phyloP scores from a whole-genome alignment of 2,329 filamentous ascomycete genomes.

The Neofusicoccum kwambonambiense region DNA sequence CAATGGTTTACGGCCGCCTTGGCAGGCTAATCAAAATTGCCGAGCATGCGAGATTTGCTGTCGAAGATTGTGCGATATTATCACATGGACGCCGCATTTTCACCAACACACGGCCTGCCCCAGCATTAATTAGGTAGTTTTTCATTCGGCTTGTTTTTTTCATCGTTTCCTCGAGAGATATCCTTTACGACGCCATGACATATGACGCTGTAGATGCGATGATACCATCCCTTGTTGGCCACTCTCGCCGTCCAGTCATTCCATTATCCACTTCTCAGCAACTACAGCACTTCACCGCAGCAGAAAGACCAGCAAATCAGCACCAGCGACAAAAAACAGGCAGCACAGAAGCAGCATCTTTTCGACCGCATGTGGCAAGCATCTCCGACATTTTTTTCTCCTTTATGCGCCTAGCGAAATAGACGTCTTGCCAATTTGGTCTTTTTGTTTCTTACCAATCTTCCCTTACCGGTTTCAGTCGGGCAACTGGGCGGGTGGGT shows the following conservation, averaged over 20 bases:
- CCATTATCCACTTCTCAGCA: constrained; percentile 15
- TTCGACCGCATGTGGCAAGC: neutral
- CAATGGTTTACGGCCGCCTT: constrained; percentile 8
- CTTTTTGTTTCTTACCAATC: neutral
- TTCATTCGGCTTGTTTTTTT: constrained; percentile 11
- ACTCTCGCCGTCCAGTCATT: constrained; percentile 16
- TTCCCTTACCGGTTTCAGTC: neutral
- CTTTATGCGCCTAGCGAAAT: neutral
- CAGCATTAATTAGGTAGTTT: constrained; percentile 18
- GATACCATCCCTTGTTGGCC: constrained; percentile 18
- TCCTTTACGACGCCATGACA: constrained; percentile 35
- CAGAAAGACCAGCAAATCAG: neutral
- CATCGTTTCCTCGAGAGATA: constrained; percentile 16
- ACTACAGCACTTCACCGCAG: neutral
- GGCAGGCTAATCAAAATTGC: constrained; percentile 12
- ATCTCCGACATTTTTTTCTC: neutral
- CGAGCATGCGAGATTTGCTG: constrained; percentile 11
- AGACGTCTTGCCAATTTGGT: neutral
- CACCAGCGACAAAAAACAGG: constrained; percentile 3
- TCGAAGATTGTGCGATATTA: constrained; percentile 10
- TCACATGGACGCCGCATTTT: constrained; percentile 3
- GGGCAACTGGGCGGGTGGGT: neutral
- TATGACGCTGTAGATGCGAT: constrained; percentile 37
- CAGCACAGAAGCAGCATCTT: neutral
- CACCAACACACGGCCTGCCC: neutral